Conservation (phyloP, 140 eudicot genomes). For the Anethum foeniculum region DNA sequence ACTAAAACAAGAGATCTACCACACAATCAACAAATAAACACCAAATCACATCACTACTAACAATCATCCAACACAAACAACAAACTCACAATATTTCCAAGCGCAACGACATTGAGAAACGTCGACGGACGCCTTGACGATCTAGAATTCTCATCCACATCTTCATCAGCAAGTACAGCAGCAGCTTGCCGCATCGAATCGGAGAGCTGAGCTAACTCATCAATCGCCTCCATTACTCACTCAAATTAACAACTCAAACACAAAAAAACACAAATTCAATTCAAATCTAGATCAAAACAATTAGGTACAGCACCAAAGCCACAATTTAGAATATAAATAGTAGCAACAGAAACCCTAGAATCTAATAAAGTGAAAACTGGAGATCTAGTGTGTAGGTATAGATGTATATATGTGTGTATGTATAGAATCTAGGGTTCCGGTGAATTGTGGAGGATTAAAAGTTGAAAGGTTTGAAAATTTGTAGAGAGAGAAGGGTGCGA, state of each 20-base stretch:
- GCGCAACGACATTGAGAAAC: constrained; percentile 83
- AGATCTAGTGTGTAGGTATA: constrained; percentile 17
- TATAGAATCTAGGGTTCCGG: constrained; percentile 18
- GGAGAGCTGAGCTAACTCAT: constrained; percentile 66
- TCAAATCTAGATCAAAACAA: constrained; percentile 20
- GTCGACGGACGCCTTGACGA: constrained; percentile 53
- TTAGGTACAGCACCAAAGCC: neutral
- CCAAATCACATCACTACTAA: constrained; percentile 13
- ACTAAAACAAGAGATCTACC: constrained; percentile 26
- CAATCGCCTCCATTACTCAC: constrained; percentile 70
- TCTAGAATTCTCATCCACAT: constrained; percentile 54
- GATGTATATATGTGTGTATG: neutral
- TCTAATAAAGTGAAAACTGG: neutral
- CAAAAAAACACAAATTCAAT: constrained; percentile 25
- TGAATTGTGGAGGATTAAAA: constrained; percentile 15
- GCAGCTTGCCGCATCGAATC: constrained; percentile 92
- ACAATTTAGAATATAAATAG: neutral
- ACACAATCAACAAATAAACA: constrained; percentile 15
- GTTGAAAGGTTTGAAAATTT: constrained; percentile 16
- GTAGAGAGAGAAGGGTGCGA: constrained; percentile 8
- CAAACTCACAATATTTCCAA: constrained; percentile 74
- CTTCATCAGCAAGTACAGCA: constrained; percentile 76
- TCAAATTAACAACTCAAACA: neutral
- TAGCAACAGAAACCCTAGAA: neutral
- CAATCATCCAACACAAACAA: neutral